A percentile compares a stretch with the other conserved stretches of the same genome.
Conservation (phyloP, 805 yeast species). For the Vanderwaltozyma tropicalis region DNA sequence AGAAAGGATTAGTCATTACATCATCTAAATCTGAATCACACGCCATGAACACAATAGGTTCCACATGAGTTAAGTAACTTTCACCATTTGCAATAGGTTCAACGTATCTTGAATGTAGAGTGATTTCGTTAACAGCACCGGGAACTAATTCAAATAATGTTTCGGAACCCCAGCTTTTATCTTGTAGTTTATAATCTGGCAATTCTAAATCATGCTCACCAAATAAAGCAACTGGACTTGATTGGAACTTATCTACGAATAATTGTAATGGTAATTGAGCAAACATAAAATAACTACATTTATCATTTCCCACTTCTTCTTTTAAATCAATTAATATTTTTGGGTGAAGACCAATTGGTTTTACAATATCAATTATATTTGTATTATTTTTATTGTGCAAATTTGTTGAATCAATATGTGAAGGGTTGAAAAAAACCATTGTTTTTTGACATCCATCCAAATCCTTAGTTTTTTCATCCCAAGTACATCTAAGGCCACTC, state of each 20-base stretch:
- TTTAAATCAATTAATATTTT: conserved; percentile 15
- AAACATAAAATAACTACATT: conserved; percentile 36
- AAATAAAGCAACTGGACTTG: conserved; percentile 35
- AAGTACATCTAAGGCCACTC: conserved; percentile 22
- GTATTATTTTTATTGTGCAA: not conserved
- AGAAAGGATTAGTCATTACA: conserved; percentile 30
- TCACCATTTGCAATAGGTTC: conserved; percentile 26
- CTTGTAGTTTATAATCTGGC: conserved; percentile 35
- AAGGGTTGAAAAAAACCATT: conserved; percentile 13
- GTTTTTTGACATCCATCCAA: conserved; percentile 24
- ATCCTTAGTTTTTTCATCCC: conserved; percentile 9
- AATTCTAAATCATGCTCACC: conserved; percentile 50
- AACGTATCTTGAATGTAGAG: conserved; percentile 44
- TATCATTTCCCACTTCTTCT: conserved; percentile 2
- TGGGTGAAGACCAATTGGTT: conserved; percentile 34
- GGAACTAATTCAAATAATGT: conserved; percentile 31
- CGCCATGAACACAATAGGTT: conserved; percentile 40
- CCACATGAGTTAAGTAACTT: conserved; percentile 10
- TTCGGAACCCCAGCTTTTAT: conserved; percentile 37
- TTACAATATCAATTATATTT: conserved; percentile 7
- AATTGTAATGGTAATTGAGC: conserved; percentile 36
- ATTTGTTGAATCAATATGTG: not conserved
- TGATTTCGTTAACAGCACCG: conserved; percentile 26
- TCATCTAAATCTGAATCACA: conserved; percentile 31
- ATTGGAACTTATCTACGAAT: conserved; percentile 48